phyloP scores from a whole-genome alignment of 352 stramenopile genomes.

The Pythium folliculosum region DNA sequence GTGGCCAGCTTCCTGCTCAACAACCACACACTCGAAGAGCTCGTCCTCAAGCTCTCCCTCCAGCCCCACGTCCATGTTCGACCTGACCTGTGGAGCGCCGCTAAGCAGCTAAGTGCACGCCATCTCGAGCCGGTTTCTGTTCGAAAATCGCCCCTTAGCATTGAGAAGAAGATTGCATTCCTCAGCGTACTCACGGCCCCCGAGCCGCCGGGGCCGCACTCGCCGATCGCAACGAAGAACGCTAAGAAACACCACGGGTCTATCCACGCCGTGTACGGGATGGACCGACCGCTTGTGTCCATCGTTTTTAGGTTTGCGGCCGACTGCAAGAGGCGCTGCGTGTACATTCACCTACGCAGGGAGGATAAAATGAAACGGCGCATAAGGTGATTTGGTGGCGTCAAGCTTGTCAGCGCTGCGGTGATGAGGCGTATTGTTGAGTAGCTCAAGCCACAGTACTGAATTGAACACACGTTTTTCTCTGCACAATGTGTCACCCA shows the following conservation, averaged over 20 bases:
- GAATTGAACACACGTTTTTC: too few species aligned
- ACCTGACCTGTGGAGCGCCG: neutral
- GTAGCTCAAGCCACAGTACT: too few species aligned
- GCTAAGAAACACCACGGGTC: too few species aligned
- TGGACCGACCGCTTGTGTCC: constrained; percentile 1
- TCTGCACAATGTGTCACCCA: too few species aligned
- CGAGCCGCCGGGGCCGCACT: too few species aligned
- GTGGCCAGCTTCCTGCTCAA: neutral
- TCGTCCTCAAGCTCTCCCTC: neutral
- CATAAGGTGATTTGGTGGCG: too few species aligned
- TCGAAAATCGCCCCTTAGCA: neutral
- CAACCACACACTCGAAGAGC: neutral
- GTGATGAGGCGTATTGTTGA: too few species aligned
- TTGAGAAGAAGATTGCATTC: constrained; percentile 2
- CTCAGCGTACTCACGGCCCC: neutral
- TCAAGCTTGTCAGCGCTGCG: too few species aligned
- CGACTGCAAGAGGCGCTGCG: neutral
- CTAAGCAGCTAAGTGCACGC: neutral
- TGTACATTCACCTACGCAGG: too few species aligned
- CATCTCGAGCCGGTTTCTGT: neutral
- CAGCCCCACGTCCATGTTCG: neutral
- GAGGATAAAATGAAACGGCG: too few species aligned
- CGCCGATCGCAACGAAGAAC: neutral
- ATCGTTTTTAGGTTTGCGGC: constrained; percentile 1
- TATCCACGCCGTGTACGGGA: neutral